Percentiles rank a stretch among this genome's conserved stretches.
Evolutionary conservation across 192 early-diverging fungal species (phyloP).

Genomic region (Backusella psychrophila): DNA sequence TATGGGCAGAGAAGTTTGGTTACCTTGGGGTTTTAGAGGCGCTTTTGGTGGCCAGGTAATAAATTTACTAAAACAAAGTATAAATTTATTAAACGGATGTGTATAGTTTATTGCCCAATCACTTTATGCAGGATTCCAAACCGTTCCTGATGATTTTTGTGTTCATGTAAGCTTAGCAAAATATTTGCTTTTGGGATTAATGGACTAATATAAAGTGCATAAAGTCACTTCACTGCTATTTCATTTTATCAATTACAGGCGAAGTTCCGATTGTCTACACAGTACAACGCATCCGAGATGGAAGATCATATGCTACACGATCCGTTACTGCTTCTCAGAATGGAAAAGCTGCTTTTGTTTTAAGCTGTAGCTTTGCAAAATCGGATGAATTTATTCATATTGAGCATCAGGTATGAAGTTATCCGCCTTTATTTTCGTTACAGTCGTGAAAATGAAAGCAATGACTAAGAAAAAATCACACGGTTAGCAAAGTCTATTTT

Average conservation of each 20-base stretch:
- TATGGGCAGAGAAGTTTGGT: neutral
- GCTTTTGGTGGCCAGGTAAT: neutral
- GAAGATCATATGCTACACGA: neutral
- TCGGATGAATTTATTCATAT: neutral
- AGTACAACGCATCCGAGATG: neutral
- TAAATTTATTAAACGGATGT: neutral
- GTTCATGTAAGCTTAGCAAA: neutral
- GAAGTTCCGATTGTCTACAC: neutral
- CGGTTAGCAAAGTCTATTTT: too few species aligned
- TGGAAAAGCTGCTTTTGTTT: neutral
- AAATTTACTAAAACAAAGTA: neutral
- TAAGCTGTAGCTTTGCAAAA: neutral
- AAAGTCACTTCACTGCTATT: neutral
- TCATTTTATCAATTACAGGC: neutral
- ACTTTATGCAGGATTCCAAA: neutral
- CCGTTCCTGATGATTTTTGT: neutral
- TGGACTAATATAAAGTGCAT: neutral
- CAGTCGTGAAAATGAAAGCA: too few species aligned
- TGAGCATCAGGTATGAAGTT: neutral
- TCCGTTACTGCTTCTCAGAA: neutral
- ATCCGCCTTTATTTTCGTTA: too few species aligned
- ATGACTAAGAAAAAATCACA: too few species aligned
- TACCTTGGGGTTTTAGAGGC: neutral
- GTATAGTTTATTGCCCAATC: neutral
- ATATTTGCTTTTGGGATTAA: neutral